phyloP scores from a whole-genome alignment of 768 basidiomycete species.

The Kondoa malvinella region DNA sequence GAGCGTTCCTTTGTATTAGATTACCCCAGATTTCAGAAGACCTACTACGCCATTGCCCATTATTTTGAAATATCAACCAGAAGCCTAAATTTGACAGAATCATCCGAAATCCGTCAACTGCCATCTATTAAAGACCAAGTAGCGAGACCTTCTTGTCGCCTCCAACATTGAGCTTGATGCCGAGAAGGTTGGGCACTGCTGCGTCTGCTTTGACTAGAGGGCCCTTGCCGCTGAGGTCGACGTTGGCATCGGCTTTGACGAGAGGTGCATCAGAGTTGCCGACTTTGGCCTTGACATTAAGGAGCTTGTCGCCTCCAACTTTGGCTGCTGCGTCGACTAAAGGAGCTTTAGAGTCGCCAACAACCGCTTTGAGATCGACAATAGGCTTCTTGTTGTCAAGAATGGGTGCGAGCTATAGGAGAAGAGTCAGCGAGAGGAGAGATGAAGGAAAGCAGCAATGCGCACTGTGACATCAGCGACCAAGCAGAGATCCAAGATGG shows the following conservation, averaged over 20 bases:
- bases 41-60: too few species aligned
- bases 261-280: not conserved
- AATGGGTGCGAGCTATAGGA: not conserved
- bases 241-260: too few species aligned
- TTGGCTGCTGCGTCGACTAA: not conserved
- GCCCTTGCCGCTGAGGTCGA: not conserved
- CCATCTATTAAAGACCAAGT: too few species aligned
- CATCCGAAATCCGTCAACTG: too few species aligned
- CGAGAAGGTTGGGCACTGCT: too few species aligned
- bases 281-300: not conserved
- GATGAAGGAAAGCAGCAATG: too few species aligned
- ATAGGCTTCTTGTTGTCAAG: not conserved
- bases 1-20: too few species aligned
- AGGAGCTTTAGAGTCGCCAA: not conserved
- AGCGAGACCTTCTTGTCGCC: too few species aligned
- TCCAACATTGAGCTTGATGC: too few species aligned
- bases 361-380: not conserved
- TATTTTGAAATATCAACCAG: too few species aligned
- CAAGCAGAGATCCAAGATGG: conserved; percentile 4
- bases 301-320: not conserved
- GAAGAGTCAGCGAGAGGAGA: not conserved
- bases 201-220: not conserved
- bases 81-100: too few species aligned
- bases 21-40: too few species aligned
- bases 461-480: not conserved